phyloP scores from a whole-genome alignment of 2,329 filamentous ascomycete genomes.

The Cladophialophora carrionii region DNA sequence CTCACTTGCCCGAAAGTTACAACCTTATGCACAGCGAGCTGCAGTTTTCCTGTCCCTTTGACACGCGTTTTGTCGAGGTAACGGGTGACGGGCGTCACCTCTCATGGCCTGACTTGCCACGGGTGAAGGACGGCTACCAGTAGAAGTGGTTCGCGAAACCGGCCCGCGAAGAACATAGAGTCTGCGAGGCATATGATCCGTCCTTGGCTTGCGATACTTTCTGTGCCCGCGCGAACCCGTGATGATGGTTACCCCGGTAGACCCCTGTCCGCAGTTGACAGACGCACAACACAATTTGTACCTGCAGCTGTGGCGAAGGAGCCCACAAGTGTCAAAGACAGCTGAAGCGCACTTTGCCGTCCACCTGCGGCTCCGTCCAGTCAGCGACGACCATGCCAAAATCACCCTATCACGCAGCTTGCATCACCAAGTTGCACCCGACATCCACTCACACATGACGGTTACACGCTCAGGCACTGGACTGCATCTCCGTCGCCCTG shows the following conservation, averaged over 20 bases:
- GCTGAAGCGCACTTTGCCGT: slow-evolving; percentile 19
- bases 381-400: slow-evolving; percentile 15
- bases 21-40: neutral
- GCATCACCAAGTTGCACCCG: slow-evolving; percentile 7
- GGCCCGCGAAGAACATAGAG: neutral
- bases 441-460: slow-evolving; percentile 20
- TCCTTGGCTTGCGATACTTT: neutral
- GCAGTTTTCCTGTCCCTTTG: neutral
- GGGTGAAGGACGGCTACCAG: neutral
- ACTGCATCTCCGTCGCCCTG: slow-evolving; percentile 10
- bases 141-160: neutral
- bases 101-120: neutral
- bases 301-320: slow-evolving; percentile 34
- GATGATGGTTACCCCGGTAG: neutral
- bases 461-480: slow-evolving; percentile 28
- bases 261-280: neutral
- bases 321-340: slow-evolving; percentile 21
- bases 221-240: neutral
- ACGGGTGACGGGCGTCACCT: neutral
- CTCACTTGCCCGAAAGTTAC: neutral
- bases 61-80: neutral
- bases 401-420: slow-evolving; percentile 21
- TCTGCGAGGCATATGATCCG: neutral
- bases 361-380: slow-evolving; percentile 18
- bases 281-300: slow-evolving; percentile 34